Evolutionary conservation across 192 early-diverging fungal species (phyloP), one percentile per base, ranked within the genome.

Genomic region (Ambispora gerdemannii): DNA sequence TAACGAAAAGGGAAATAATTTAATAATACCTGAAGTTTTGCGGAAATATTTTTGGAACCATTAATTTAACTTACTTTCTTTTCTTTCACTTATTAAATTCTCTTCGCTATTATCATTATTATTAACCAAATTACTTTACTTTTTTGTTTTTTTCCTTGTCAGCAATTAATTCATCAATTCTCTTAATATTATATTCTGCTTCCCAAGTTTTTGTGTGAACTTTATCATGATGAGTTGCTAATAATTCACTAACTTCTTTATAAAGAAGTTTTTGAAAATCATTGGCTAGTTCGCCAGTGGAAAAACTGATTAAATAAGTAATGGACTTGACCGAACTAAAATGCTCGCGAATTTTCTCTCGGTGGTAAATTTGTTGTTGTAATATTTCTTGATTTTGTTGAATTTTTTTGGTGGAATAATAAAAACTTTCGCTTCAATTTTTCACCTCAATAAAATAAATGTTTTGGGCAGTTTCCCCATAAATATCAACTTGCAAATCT

Each of bases 391-490:
- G n/a, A 20, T 17, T 55, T n/a, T 7, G n/a, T 22, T 11, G 17
- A 11, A 4, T 25, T 17, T 22, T 22, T 6, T 22, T 10, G 25
- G 53, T 22, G 4, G 53, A 55, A 20, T 55, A 25, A 25, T 55
- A 55, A 55, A 55, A 55, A 55, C 25, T 55, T 25, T 55, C 53
- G 25, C 53, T 55, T 55, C 53, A 55, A 25, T 55, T 55, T 55
- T 55, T 55, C 53, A 55, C 53, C n/a, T 55, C 53, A 55, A 55
- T 55, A 55, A 55, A 55, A 55, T 55, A 55, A 55, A 55, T 25
- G 53, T 55, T 25, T 6, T 55, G 4, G 4, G 53, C 7, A 20
- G 53, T 55, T 55, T 55, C 53, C 25, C 4, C 4, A 20, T 55
- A 55, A 20, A 55, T 55, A 55, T 55, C 53, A 55, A 55, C 24